Conservation (phyloP, 768 basidiomycete species). For the Filobasidium floriforme region DNA sequence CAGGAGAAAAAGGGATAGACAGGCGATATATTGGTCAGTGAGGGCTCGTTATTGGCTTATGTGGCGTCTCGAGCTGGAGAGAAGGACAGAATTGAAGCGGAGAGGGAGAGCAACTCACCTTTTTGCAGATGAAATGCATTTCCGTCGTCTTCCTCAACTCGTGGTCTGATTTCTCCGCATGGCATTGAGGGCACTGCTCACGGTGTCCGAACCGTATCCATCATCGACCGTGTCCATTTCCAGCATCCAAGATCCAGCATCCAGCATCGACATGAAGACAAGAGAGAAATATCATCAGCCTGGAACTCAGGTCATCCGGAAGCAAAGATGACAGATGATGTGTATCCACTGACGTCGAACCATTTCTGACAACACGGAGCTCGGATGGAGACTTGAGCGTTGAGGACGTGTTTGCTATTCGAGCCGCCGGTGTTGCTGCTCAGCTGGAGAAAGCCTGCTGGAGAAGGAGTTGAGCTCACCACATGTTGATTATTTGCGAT, state of each 20-base stretch:
- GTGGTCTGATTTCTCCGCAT: constrained; percentile 75
- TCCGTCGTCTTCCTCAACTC: constrained; percentile 65
- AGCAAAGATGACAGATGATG: not conserved
- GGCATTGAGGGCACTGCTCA: constrained; percentile 90
- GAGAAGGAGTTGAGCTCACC: no score
- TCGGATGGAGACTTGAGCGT: constrained; percentile 90
- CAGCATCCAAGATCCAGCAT: no score
- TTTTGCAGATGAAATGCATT: constrained; percentile 77
- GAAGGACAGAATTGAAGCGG: not conserved
- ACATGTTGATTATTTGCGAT: no score
- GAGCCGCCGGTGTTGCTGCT: not conserved
- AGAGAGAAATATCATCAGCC: not conserved
- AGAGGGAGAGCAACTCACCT: constrained; percentile 37
- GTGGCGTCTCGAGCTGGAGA: no score
- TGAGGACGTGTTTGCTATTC: constrained; percentile 83
- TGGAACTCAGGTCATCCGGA: not conserved
- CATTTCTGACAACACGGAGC: constrained; percentile 96
- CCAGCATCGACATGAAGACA: not conserved
- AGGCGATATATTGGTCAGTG: no score
- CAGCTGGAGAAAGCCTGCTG: no score
- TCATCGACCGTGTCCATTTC: no score
- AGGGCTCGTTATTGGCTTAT: no score
- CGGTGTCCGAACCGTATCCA: no score
- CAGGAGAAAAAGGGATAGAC: no score
- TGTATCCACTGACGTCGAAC: constrained; percentile 58